A percentile compares a stretch with the other conserved stretches of the same genome.
Conservation (phyloP, 1,284 basidiomycete species). For the Ustilago shanxiensis region DNA sequence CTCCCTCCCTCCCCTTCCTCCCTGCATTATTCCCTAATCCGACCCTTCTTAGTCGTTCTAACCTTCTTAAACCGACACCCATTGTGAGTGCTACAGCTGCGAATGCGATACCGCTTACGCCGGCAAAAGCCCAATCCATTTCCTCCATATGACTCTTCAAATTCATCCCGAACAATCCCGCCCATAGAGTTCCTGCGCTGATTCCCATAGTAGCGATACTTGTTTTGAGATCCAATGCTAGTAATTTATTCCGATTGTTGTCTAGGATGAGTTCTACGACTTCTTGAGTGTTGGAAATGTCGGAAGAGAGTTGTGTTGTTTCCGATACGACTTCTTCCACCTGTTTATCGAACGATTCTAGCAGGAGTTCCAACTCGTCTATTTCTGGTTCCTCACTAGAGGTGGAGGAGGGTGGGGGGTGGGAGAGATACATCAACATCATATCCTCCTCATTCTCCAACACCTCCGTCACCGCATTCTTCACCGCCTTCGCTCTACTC, state of each 20-base stretch:
- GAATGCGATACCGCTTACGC: conserved; percentile 37
- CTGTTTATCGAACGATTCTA: conserved; percentile 92
- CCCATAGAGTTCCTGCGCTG: conserved; percentile 89
- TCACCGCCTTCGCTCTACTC: conserved; percentile 54
- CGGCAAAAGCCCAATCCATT: conserved; percentile 55
- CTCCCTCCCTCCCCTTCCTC: background rate
- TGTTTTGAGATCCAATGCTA: conserved; percentile 89
- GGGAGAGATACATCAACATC: conserved; percentile 78
- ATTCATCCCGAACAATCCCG: conserved; percentile 96
- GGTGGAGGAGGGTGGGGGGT: background rate
- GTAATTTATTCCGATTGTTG: conserved; percentile 90
- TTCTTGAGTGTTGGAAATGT: conserved; percentile 93
- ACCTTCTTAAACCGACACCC: conserved; percentile 43
- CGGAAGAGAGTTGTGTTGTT: conserved; percentile 54
- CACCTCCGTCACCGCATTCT: conserved; percentile 58
- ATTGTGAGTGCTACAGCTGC: conserved; percentile 42
- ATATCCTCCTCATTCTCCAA: conserved; percentile 79
- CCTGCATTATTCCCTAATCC: conserved; percentile 31
- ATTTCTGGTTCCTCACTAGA: conserved; percentile 20
- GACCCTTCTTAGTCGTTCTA: conserved; percentile 48
- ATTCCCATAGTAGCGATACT: conserved; percentile 95
- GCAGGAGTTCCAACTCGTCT: conserved; percentile 87
- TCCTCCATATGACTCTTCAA: conserved; percentile 58
- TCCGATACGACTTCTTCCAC: conserved; percentile 64
- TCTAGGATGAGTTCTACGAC: conserved; percentile 97